A percentile compares a stretch with the other conserved stretches of the same genome.
phyloP scores from a whole-genome alignment of 345 rosid species.

The Combretum micranthum region DNA sequence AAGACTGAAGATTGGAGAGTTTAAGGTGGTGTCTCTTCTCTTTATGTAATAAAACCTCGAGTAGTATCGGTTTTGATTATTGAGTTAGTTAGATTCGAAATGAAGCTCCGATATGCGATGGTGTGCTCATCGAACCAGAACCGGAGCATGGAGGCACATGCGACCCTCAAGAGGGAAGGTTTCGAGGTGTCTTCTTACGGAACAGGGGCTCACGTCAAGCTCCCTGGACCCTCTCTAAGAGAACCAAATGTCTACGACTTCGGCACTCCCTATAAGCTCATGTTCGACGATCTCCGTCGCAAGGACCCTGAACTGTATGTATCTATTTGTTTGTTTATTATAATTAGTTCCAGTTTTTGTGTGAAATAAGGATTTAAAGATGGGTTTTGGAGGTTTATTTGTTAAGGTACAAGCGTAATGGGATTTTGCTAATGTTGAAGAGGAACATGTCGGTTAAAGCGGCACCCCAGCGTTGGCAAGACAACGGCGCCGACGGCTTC shows the following conservation, averaged over 20 bases:
- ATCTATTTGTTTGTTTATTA: neutral
- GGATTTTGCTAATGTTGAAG: slow-evolving; percentile 91
- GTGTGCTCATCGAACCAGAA: slow-evolving; percentile 89
- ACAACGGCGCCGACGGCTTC: slow-evolving; percentile 77
- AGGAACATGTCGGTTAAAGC: slow-evolving; percentile 67
- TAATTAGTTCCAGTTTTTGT: neutral
- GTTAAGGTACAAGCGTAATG: slow-evolving; percentile 81
- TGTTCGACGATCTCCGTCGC: slow-evolving; percentile 94
- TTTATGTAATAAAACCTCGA: too few relatives aligned
- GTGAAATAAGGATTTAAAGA: neutral
- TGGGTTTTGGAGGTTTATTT: neutral
- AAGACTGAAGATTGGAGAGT: too few relatives aligned
- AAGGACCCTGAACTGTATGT: slow-evolving; percentile 94
- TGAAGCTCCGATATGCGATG: slow-evolving; percentile 86
- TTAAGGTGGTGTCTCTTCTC: too few relatives aligned
- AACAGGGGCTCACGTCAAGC: slow-evolving; percentile 83
- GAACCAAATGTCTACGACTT: slow-evolving; percentile 93
- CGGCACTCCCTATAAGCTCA: slow-evolving; percentile 92
- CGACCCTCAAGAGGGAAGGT: slow-evolving; percentile 73
- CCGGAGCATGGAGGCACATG: slow-evolving; percentile 92
- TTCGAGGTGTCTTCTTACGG: slow-evolving; percentile 94
- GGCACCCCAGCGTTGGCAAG: slow-evolving; percentile 98
- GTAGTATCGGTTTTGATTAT: too few relatives aligned
- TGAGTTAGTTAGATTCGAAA: slow-evolving; percentile 2
- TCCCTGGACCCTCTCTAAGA: slow-evolving; percentile 81